A percentile compares a stretch with the other conserved stretches of the same genome.
Conservation (phyloP, 768 basidiomycete genomes). For the Tulasnella sp. region DNA sequence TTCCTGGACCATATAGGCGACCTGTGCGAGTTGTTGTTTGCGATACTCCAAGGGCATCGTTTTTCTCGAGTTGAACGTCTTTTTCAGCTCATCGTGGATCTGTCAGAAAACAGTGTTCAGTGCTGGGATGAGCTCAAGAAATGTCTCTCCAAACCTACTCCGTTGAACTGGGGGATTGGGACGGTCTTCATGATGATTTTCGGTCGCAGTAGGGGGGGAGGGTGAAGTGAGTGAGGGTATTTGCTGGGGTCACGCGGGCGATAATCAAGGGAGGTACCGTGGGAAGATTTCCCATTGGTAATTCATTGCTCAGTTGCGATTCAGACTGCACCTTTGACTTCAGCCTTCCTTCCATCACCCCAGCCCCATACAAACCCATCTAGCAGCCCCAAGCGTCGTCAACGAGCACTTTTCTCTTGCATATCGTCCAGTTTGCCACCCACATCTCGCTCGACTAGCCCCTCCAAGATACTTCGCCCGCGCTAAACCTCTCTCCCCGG, state of each 20-base stretch:
- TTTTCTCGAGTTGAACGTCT: conserved; percentile 14
- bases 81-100: conserved; percentile 22
- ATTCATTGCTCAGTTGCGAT: neutral
- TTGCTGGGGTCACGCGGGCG: neutral
- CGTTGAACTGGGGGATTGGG: neutral
- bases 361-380: neutral
- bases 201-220: neutral
- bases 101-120: neutral
- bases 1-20: conserved; percentile 21
- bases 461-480: neutral
- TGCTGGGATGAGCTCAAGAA: neutral
- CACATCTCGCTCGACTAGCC: neutral
- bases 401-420: neutral
- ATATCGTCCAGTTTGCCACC: neutral
- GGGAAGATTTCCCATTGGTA: neutral
- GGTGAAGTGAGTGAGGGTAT: neutral
- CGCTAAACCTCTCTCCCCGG: neutral
- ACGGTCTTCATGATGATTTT: neutral
- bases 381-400: neutral
- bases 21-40: conserved; percentile 18
- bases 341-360: conserved; percentile 1
- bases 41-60: conserved; percentile 11
- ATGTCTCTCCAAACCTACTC: neutral
- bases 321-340: neutral
- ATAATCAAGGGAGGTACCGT: neutral